A percentile compares a stretch with the other conserved stretches of the same genome.
Evolutionary conservation across 169 alveolate species (phyloP).

Genomic region (Plasmodium fragile): DNA sequence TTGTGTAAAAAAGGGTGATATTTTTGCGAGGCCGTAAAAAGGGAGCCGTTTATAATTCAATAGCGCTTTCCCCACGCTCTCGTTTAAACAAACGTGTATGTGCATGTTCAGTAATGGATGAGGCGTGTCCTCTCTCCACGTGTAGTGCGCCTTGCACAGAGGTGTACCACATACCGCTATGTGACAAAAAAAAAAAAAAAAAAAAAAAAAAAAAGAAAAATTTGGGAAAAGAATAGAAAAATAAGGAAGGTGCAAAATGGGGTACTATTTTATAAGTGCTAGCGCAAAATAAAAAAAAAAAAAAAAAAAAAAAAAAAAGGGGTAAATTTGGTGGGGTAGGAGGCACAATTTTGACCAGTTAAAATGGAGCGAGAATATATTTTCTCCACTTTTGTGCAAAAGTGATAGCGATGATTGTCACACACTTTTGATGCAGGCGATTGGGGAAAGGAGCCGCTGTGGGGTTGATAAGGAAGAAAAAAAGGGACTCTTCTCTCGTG

Average conservation of each 20-base stretch:
- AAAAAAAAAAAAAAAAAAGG: not conserved
- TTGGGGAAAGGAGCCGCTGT: not conserved
- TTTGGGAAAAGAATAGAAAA: too few relatives aligned
- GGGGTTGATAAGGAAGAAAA: not conserved
- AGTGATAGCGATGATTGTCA: not conserved
- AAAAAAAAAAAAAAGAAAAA: not conserved
- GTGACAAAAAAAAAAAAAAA: not conserved
- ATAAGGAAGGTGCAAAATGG: too few relatives aligned
- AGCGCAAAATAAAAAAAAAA: too few relatives aligned
- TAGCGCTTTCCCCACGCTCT: not conserved
- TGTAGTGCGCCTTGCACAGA: not conserved
- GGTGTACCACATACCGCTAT: not conserved
- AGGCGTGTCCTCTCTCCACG: not conserved
- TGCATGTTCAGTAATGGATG: not conserved
- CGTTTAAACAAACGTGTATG: not conserved
- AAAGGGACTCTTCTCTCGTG: not conserved
- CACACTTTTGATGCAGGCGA: not conserved
- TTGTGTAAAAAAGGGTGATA: not conserved
- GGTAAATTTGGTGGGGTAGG: not conserved
- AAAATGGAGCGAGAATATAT: not conserved
- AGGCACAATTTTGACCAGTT: not conserved
- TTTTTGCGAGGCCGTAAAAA: not conserved
- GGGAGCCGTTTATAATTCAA: not conserved
- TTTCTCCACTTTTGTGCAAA: not conserved
- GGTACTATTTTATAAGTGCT: too few relatives aligned